Evolutionary conservation across 768 basidiomycete species (phyloP).

Genomic region (Panus rudis): DNA sequence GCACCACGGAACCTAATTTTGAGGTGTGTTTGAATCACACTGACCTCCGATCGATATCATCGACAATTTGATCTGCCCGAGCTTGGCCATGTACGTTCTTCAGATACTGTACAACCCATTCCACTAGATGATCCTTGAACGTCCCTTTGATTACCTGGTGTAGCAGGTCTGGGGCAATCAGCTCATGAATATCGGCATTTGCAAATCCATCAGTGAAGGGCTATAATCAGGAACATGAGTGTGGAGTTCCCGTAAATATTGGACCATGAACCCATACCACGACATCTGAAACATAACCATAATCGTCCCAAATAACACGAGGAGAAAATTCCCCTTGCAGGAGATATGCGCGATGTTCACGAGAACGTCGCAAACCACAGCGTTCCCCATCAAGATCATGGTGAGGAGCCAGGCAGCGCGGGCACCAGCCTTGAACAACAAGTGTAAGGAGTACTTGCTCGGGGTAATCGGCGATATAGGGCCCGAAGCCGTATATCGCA

Average conservation of each 20-base stretch:
- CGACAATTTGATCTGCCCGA: slow-evolving; percentile 13
- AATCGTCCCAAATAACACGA: slow-evolving; percentile 19
- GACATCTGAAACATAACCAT: slow-evolving; percentile 21
- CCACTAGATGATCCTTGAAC: slow-evolving; percentile 30
- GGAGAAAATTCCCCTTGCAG: not conserved
- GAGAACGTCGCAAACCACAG: slow-evolving; percentile 5
- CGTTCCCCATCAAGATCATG: too few species aligned
- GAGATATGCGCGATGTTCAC: slow-evolving; percentile 13
- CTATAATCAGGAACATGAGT: slow-evolving; percentile 8
- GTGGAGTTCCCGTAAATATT: not conserved
- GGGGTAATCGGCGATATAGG: slow-evolving; percentile 27
- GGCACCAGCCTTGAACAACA: slow-evolving; percentile 20
- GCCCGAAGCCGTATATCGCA: slow-evolving; percentile 21
- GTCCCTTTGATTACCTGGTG: slow-evolving; percentile 27
- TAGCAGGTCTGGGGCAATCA: slow-evolving; percentile 22
- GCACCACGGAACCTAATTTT: not conserved
- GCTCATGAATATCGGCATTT: slow-evolving; percentile 24
- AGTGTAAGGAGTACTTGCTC: slow-evolving; percentile 21
- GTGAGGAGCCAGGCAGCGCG: slow-evolving; percentile 3
- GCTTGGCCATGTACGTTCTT: slow-evolving; percentile 3
- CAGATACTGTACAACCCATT: slow-evolving; percentile 24
- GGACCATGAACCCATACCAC: slow-evolving; percentile 13
- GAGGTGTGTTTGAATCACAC: not conserved
- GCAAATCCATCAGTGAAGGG: slow-evolving; percentile 27
- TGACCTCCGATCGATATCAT: slow-evolving; percentile 25